Evolutionary conservation across 2,329 filamentous ascomycete genomes (phyloP).

Genomic region (Aspergillus tanneri): DNA sequence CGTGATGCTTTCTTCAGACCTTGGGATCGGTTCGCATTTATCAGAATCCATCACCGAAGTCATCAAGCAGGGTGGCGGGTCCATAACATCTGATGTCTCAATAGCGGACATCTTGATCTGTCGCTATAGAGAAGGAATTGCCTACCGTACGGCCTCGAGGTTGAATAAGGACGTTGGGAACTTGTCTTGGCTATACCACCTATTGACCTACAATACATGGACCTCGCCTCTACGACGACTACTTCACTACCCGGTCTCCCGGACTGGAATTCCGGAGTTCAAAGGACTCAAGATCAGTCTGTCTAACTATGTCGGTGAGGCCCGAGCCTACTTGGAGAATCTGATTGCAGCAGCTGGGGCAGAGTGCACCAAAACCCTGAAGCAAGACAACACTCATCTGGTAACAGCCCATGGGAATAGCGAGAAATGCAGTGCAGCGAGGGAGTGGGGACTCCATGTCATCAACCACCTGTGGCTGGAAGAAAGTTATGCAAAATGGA

Average conservation of each 20-base stretch:
- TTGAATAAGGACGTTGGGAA: conserved; percentile 83
- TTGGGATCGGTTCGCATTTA: conserved; percentile 68
- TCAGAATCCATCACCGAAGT: conserved; percentile 67
- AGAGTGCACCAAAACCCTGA: conserved; percentile 92
- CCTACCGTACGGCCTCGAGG: conserved; percentile 76
- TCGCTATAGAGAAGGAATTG: conserved; percentile 75
- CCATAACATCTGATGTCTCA: conserved; percentile 62
- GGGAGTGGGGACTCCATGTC: conserved; percentile 87
- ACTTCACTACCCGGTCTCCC: conserved; percentile 85
- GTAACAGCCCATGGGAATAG: conserved; percentile 86
- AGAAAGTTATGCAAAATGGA: conserved; percentile 90
- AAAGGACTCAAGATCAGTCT: conserved; percentile 75
- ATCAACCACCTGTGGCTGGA: conserved; percentile 97
- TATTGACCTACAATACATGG: conserved; percentile 87
- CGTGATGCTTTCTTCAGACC: conserved; percentile 74
- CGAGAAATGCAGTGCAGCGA: conserved; percentile 89
- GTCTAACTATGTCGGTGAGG: conserved; percentile 95
- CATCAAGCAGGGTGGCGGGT: conserved; percentile 69
- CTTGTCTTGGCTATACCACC: conserved; percentile 86
- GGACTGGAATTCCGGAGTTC: conserved; percentile 76
- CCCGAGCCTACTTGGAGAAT: conserved; percentile 89
- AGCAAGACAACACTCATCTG: conserved; percentile 90
- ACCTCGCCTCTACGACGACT: conserved; percentile 78
- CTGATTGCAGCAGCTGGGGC: conserved; percentile 80
- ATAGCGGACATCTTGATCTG: conserved; percentile 82